phyloP scores from a whole-genome alignment of 495 filamentous ascomycete species.

The Terfezia boudieri region DNA sequence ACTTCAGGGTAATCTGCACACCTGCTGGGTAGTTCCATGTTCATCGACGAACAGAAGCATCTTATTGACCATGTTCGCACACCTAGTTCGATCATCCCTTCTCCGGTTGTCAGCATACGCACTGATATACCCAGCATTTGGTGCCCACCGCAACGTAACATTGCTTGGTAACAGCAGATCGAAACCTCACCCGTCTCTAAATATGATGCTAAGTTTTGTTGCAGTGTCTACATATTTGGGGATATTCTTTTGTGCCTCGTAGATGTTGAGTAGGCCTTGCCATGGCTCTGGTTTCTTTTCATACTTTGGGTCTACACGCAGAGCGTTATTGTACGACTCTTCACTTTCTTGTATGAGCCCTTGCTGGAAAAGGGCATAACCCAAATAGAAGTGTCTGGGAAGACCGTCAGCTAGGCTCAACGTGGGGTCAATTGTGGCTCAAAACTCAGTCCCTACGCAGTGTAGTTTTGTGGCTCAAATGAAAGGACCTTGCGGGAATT shows the following conservation, averaged over 20 bases:
- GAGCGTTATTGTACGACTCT: constrained; percentile 42
- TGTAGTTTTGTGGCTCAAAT: constrained; percentile 57
- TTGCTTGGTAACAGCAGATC: no score
- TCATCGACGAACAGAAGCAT: constrained; percentile 45
- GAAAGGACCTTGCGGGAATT: constrained; percentile 44
- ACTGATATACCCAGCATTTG: background rate
- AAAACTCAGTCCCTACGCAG: constrained; percentile 34
- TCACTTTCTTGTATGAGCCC: constrained; percentile 48
- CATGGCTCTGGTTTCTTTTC: constrained; percentile 43
- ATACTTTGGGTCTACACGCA: constrained; percentile 29
- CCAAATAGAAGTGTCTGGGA: constrained; percentile 54
- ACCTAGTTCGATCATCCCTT: constrained; percentile 43
- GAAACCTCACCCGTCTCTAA: constrained; percentile 34
- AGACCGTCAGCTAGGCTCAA: background rate
- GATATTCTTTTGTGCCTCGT: constrained; percentile 55
- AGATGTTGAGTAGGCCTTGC: constrained; percentile 75
- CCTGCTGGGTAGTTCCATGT: constrained; percentile 32
- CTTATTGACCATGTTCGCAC: constrained; percentile 63
- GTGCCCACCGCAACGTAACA: background rate
- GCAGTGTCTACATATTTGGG: constrained; percentile 51
- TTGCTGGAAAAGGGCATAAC: constrained; percentile 55
- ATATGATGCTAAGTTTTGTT: constrained; percentile 51
- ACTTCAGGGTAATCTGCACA: background rate
- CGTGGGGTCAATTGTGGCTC: background rate
- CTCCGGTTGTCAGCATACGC: background rate